Conservation (phyloP, 2,329 filamentous ascomycete genomes). For the Cladosporium sp. region DNA sequence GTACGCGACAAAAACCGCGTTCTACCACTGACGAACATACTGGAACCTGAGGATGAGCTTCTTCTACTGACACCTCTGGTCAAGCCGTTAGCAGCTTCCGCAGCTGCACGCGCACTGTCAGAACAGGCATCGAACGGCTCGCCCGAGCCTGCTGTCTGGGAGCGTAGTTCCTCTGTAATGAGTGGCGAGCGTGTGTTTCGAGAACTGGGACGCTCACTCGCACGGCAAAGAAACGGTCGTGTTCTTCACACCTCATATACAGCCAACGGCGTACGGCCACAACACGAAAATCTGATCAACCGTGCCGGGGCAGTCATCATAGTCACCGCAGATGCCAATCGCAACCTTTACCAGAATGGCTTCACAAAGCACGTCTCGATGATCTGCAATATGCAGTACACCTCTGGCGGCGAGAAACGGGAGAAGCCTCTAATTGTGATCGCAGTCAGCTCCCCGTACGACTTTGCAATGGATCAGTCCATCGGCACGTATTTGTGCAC, state of each 20-base stretch:
- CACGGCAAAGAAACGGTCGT: slow-evolving; percentile 78
- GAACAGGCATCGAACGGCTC: slow-evolving; percentile 57
- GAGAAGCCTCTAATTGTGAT: slow-evolving; percentile 88
- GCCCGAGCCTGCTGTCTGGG: slow-evolving; percentile 53
- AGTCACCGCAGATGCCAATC: slow-evolving; percentile 87
- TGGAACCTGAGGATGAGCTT: slow-evolving; percentile 84
- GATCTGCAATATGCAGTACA: slow-evolving; percentile 80
- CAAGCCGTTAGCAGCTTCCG: slow-evolving; percentile 87
- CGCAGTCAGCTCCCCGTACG: slow-evolving; percentile 91
- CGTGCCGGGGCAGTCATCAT: slow-evolving; percentile 84
- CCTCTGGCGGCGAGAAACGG: slow-evolving; percentile 64
- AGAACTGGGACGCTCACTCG: slow-evolving; percentile 82
- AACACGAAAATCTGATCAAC: slow-evolving; percentile 90
- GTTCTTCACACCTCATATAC: slow-evolving; percentile 94
- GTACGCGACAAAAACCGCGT: slow-evolving; percentile 84
- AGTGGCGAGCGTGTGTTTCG: slow-evolving; percentile 91
- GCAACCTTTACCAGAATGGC: slow-evolving; percentile 88
- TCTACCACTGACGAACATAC: slow-evolving; percentile 74
- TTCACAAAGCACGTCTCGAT: slow-evolving; percentile 96
- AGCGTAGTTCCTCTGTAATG: slow-evolving; percentile 65
- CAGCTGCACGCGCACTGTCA: slow-evolving; percentile 68
- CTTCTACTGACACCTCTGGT: slow-evolving; percentile 83
- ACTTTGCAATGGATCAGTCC: slow-evolving; percentile 87
- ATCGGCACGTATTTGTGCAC: slow-evolving; percentile 94
- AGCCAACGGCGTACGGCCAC: slow-evolving; percentile 83